These are phyloP conservation scores for Venustampulla echinocandica DNA, from an alignment of 495 filamentous ascomycete genomes.

Conservation along the genomic window DNA sequence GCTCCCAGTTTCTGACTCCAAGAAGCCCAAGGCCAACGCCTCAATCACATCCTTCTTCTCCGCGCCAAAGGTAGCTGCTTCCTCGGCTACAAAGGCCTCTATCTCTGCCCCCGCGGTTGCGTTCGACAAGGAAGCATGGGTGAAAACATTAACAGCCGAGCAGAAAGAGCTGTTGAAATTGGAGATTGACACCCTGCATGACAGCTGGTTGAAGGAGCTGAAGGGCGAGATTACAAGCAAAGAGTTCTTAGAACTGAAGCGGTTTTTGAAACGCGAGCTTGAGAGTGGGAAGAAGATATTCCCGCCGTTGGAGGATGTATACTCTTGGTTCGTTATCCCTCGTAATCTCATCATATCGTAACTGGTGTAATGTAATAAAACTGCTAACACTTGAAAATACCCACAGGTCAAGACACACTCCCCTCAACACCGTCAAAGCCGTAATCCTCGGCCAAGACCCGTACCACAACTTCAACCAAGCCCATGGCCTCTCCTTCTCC, in stretches of 20 bases:
- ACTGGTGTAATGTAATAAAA: background rate
- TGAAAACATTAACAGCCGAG: slow-evolving; percentile 65
- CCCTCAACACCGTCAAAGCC: slow-evolving; percentile 73
- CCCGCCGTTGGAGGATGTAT: slow-evolving; percentile 82
- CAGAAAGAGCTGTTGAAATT: slow-evolving; percentile 73
- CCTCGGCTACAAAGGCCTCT: slow-evolving; percentile 19
- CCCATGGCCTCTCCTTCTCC: slow-evolving; percentile 91
- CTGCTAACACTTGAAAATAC: background rate
- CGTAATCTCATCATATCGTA: background rate
- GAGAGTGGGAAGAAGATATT: slow-evolving; percentile 67
- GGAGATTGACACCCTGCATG: slow-evolving; percentile 85
- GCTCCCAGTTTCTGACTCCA: slow-evolving; percentile 39
- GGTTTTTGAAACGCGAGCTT: slow-evolving; percentile 73
- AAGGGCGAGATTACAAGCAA: slow-evolving; percentile 70
- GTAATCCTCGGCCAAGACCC: slow-evolving; percentile 95
- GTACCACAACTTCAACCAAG: slow-evolving; percentile 93
- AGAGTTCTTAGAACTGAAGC: slow-evolving; percentile 79
- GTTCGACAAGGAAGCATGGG: slow-evolving; percentile 87
- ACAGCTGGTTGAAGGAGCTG: slow-evolving; percentile 79
- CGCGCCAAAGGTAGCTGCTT: slow-evolving; percentile 25
- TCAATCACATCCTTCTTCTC: slow-evolving; percentile 48
- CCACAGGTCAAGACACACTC: slow-evolving; percentile 78
- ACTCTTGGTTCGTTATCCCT: slow-evolving; percentile 62
- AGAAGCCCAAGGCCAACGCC: slow-evolving; percentile 63
- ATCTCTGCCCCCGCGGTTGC: slow-evolving; percentile 26